Evolutionary conservation across 2,329 filamentous ascomycete species (phyloP), one percentile per base, ranked within the genome.

Genomic region (Ustulina deusta): DNA sequence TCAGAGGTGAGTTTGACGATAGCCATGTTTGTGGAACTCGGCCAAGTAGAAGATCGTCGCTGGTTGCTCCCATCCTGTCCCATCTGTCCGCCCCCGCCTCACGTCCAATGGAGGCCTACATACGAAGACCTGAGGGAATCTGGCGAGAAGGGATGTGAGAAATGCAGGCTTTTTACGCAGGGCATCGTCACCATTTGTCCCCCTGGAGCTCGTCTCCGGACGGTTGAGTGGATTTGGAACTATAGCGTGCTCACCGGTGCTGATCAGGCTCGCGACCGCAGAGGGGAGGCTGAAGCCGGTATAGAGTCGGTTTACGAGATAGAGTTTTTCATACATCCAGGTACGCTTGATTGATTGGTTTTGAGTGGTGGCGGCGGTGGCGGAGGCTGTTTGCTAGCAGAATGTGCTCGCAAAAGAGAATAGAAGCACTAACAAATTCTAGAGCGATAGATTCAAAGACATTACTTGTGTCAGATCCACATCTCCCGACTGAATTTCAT

Each of bases 301-400:
- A 20, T 2, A 29, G 54, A n/a, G 10, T 40, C 36, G 22, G 36
- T 29, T 29, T 57, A 57, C 25, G 38, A 57, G 22, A 57, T 57
- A 44, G 54, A 57, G 38, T 57, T 57, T 32, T 57, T 57, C 22
- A 57, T 57, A 44, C 54, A 57, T 20, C 38, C 54, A 44, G 54
- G 54, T 57, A 44, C 25, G 54, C 17, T 42, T 40, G 20, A 40
- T 40, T 25, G 2, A 10, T 17, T 46, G 3, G 29, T 34, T 32
- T 34, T 20, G 5, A 32, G 9, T 10, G 15, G 29, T 13, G 29
- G 29, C 7, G 40, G 40, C n/a, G 20, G 9, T 10, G 15, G 29
- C 22, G 29, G 29, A 4, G 40, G 40, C n/a, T 44, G 10, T 20
- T 17, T 20, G 40, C 5, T 20, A 10, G 17, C 20, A 20, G 0